Percentiles rank a stretch among this genome's conserved stretches.
Evolutionary conservation across 345 rosid species (phyloP).

Genomic region (Pugionium cornutum): DNA sequence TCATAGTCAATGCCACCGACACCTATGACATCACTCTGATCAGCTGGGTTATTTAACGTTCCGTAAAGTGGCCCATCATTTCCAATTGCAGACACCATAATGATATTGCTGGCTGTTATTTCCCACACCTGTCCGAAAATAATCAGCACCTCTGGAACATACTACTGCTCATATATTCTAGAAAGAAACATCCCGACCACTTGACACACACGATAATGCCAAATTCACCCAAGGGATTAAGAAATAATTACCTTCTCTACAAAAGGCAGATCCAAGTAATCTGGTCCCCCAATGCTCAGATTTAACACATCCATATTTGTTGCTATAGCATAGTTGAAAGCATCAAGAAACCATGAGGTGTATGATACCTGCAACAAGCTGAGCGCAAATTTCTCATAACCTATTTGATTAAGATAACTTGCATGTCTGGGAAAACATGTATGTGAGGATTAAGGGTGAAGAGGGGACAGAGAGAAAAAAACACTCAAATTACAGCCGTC

Average conservation of each 20-base stretch:
- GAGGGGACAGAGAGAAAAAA: slow-evolving; percentile 19
- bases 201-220: slow-evolving; percentile 14
- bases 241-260: slow-evolving; percentile 76
- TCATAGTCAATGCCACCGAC: slow-evolving; percentile 98
- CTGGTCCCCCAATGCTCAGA: slow-evolving; percentile 99
- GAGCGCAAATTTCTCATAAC: slow-evolving; percentile 78
- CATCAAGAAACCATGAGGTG: slow-evolving; percentile 99
- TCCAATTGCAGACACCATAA: slow-evolving; percentile 99
- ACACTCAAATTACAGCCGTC: slow-evolving; percentile 10
- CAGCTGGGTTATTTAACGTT: slow-evolving; percentile 97
- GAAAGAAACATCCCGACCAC: slow-evolving; percentile 18
- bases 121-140: slow-evolving; percentile 81
- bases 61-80: slow-evolving; percentile 99
- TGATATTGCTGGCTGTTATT: slow-evolving; percentile 93
- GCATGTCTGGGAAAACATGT: slow-evolving; percentile 2
- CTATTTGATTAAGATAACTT: slow-evolving; percentile 32
- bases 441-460: slow-evolving; percentile 7
- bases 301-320: slow-evolving; percentile 90
- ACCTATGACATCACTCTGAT: slow-evolving; percentile 97
- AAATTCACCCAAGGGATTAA: slow-evolving; percentile 20
- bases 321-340: slow-evolving; percentile 96
- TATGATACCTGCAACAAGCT: slow-evolving; percentile 99
- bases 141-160: slow-evolving; percentile 20
- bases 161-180: slow-evolving; percentile 18
- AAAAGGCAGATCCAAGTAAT: slow-evolving; percentile 95